A percentile compares a stretch with the other conserved stretches of the same genome.
Conservation (phyloP, 73 alveolate species). For the Paramecium caudatum region DNA sequence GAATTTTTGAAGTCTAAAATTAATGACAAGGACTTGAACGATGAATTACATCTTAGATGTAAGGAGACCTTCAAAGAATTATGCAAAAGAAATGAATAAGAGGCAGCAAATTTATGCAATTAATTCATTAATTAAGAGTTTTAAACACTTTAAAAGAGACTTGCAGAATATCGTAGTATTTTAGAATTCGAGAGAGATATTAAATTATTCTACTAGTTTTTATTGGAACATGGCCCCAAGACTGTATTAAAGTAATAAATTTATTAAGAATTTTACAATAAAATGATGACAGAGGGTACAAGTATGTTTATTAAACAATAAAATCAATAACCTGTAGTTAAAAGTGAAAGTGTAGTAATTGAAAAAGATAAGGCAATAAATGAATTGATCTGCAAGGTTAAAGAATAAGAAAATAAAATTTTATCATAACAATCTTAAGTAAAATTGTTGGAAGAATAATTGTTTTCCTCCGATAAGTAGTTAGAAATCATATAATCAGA, state of each 20-base stretch:
- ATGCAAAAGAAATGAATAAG: slow-evolving; percentile 29
- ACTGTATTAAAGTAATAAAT: slow-evolving; percentile 49
- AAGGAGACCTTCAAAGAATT: slow-evolving; percentile 33
- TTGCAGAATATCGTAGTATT: slow-evolving; percentile 22
- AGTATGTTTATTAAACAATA: slow-evolving; percentile 31
- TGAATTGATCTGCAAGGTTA: slow-evolving; percentile 1
- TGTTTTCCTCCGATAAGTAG: slow-evolving; percentile 23
- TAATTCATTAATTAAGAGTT: slow-evolving; percentile 49
- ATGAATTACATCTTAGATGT: slow-evolving; percentile 48
- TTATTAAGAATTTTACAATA: slow-evolving; percentile 61
- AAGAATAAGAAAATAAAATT: slow-evolving; percentile 38
- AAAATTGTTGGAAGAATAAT: slow-evolving; percentile 45
- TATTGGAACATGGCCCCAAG: slow-evolving; percentile 65
- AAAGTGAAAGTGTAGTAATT: background rate
- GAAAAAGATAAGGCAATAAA: slow-evolving; percentile 41
- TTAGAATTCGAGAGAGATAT: slow-evolving; percentile 65
- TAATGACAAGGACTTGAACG: slow-evolving; percentile 20
- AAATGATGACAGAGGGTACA: slow-evolving; percentile 65
- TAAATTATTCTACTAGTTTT: slow-evolving; percentile 40
- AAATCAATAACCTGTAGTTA: background rate
- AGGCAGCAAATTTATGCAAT: slow-evolving; percentile 40
- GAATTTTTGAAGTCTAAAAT: slow-evolving; percentile 30
- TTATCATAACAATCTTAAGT: background rate
- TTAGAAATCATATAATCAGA: slow-evolving; percentile 6
- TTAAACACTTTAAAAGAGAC: background rate